A percentile compares a stretch with the other conserved stretches of the same genome.
These are phyloP conservation scores for Boletus rufocinnamomeus DNA, from an alignment of 768 basidiomycete species.

Conservation along the genomic window DNA sequence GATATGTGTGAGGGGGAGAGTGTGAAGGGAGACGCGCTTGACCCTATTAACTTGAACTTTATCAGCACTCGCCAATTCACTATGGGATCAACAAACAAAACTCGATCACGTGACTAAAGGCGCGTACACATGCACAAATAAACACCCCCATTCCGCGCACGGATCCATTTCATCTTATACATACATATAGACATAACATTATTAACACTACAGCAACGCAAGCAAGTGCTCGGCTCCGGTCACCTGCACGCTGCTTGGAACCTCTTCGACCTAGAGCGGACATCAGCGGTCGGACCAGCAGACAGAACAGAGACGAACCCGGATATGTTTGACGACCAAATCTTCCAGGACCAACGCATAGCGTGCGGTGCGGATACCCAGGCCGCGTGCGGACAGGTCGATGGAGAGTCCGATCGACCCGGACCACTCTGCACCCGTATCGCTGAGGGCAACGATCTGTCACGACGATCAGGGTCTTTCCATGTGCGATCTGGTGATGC, in stretches of 20 bases:
- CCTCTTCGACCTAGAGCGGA: slow-evolving; percentile 13
- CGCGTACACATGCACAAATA: slow-evolving; percentile 37
- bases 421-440: slow-evolving; percentile 58
- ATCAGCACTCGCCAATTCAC: slow-evolving; percentile 25
- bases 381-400: slow-evolving; percentile 49
- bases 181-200: not conserved
- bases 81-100: slow-evolving; percentile 38
- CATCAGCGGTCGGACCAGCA: not conserved
- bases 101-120: slow-evolving; percentile 33
- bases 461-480: not conserved
- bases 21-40: slow-evolving; percentile 34
- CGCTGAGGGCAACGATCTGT: slow-evolving; percentile 63
- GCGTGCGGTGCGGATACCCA: slow-evolving; percentile 61
- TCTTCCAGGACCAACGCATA: slow-evolving; percentile 70
- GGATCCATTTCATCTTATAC: slow-evolving; percentile 2
- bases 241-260: slow-evolving; percentile 5
- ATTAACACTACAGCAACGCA: slow-evolving; percentile 1
- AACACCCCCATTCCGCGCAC: slow-evolving; percentile 19
- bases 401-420: slow-evolving; percentile 52
- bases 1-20: slow-evolving; percentile 16
- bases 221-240: slow-evolving; percentile 21
- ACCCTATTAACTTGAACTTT: slow-evolving; percentile 37
- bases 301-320: slow-evolving; percentile 39
- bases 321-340: slow-evolving; percentile 67
- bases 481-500: slow-evolving; percentile 28